Base-by-base conservation (phyloP, 2,329 filamentous ascomycete species). In the Fusarium hostae region DNA sequence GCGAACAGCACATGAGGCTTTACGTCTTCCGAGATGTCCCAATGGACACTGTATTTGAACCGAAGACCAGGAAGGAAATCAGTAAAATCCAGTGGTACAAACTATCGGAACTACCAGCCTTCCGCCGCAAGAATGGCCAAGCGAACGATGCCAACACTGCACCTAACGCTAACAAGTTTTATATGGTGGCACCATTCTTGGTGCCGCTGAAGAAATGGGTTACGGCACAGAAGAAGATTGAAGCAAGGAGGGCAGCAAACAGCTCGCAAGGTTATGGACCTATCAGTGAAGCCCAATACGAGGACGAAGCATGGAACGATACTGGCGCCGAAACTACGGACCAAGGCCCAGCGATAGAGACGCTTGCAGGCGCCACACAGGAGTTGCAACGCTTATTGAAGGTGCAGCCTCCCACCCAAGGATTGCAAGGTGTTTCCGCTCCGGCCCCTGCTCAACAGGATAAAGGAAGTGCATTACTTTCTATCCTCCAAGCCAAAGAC, bases 51-150 rank as follows among this genome's bases (percentile, higher is more conserved):
- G 81, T 90, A 66, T 99, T 99, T 78, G 92, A 95, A 80, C 94
- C 97, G 7, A 91, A 91, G 75, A 98, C 96, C 9, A 88, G 97
- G 61, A 98, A 98, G 81, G 97, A 99, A 81, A 99, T 99, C 78
- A 97, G 95, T 82, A 97, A 94, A 82, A 97, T 99, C 66, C 86
- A 94, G 79, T 99, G 96, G 96, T 98, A 97, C 83, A 94, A 91
- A 75, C 85, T 99, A 43, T 92, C 92, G 0, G 94, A 98, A 67
- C 87, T 99, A 30, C 95, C 96, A 2, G 94, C 93, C 0, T 90
- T 94, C 76, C 90, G 91, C 60, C 93, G 92, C 79, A 94, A 92
- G 78, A 85, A 85, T 22, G 84, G 84, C 16, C 86, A 89, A 59
- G 79, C 76, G 20, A 86, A 89, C 48, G 87, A 91, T 55, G 86